Percentiles rank a stretch among this genome's conserved stretches.
phyloP scores from a whole-genome alignment of 768 basidiomycete species.

The Pleurotus salmoneostramineus region DNA sequence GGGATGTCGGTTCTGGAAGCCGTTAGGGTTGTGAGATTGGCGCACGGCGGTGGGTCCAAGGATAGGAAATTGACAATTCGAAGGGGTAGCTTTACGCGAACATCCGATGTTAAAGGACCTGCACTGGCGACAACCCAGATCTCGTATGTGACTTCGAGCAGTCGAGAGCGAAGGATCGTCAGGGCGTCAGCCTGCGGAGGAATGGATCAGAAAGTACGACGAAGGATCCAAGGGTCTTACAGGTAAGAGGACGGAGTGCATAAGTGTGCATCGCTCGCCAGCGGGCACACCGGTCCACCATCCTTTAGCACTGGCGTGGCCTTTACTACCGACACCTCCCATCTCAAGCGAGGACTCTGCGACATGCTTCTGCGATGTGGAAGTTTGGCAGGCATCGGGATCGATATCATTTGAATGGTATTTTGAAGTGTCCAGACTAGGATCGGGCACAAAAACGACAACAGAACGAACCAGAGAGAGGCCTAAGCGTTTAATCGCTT shows the following conservation, averaged over 20 bases:
- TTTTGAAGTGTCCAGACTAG: slow-evolving; percentile 27
- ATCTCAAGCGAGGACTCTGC: slow-evolving; percentile 64
- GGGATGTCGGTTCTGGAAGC: not conserved
- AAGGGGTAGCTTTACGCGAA: slow-evolving; percentile 71
- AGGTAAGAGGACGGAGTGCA: slow-evolving; percentile 68
- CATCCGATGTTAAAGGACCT: slow-evolving; percentile 56
- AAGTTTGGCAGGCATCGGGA: slow-evolving; percentile 59
- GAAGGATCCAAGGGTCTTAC: slow-evolving; percentile 42
- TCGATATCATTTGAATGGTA: slow-evolving; percentile 26
- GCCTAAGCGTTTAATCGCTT: slow-evolving; percentile 59
- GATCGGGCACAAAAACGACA: slow-evolving; percentile 58
- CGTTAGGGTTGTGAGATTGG: slow-evolving; percentile 9
- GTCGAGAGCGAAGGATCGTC: slow-evolving; percentile 59
- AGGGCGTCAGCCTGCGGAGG: slow-evolving; percentile 58
- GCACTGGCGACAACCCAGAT: slow-evolving; percentile 62
- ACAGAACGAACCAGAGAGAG: slow-evolving; percentile 64
- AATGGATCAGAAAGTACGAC: not conserved
- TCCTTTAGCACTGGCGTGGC: slow-evolving; percentile 76
- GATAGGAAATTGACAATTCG: slow-evolving; percentile 82
- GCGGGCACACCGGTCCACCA: slow-evolving; percentile 86
- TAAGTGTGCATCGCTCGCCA: slow-evolving; percentile 58
- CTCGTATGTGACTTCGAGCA: slow-evolving; percentile 75
- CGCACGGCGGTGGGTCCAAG: slow-evolving; percentile 70
- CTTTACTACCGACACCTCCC: slow-evolving; percentile 57
- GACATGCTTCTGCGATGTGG: slow-evolving; percentile 59